Conservation (phyloP, 495 filamentous ascomycete genomes). For the Lasiosphaeriaceae sp. region DNA sequence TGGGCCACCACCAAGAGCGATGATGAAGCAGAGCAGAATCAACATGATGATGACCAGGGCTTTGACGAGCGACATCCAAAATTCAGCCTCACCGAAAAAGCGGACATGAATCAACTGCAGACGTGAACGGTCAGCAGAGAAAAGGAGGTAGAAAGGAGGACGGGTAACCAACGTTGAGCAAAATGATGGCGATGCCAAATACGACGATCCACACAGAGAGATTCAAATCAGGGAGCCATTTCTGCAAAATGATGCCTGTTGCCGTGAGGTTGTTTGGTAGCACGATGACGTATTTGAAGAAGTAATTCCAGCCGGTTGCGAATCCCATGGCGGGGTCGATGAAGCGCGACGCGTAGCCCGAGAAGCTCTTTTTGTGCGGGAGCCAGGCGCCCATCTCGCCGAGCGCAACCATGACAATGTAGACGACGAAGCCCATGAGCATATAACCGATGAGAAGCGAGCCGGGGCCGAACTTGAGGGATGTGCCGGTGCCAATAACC, state of each 20-base stretch:
- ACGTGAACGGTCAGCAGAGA: not conserved
- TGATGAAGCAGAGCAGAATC: conserved; percentile 62
- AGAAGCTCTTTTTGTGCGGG: conserved; percentile 54
- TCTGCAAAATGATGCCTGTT: conserved; percentile 64
- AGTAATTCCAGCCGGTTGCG: conserved; percentile 41
- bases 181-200: conserved; percentile 59
- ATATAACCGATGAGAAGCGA: conserved; percentile 64
- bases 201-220: conserved; percentile 70
- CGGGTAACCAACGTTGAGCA: conserved; percentile 36
- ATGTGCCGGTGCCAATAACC: conserved; percentile 25
- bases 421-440: conserved; percentile 48
- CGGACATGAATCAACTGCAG: conserved; percentile 48
- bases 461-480: conserved; percentile 49
- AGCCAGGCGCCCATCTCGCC: conserved; percentile 67
- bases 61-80: conserved; percentile 73
- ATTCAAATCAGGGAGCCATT: conserved; percentile 66
- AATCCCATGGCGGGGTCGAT: conserved; percentile 72
- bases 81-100: conserved; percentile 79
- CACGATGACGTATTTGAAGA: conserved; percentile 65
- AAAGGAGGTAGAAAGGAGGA: not conserved
- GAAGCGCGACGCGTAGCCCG: conserved; percentile 69
- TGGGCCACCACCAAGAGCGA: conserved; percentile 74
- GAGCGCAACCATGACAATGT: conserved; percentile 44
- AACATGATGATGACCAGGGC: conserved; percentile 64
- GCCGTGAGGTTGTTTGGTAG: conserved; percentile 78